Conservation (phyloP, 257 asterid species). For the Verbascum thapsus region DNA sequence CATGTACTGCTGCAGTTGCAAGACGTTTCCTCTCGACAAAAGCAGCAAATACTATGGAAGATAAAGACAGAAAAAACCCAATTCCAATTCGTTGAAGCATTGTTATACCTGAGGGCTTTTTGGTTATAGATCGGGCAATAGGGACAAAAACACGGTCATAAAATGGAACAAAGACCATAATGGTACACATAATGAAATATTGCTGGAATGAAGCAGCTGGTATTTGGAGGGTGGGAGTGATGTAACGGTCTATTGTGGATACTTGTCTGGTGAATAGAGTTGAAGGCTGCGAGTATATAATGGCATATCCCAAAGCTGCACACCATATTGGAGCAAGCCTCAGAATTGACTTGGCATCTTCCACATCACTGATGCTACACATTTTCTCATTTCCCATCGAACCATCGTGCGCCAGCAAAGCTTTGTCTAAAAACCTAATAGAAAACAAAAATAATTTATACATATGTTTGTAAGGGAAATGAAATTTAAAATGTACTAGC, state of each 20-base stretch:
- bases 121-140: constrained; percentile 32
- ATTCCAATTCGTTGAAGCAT: constrained; percentile 38
- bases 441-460: not conserved
- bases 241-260: constrained; percentile 37
- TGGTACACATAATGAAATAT: constrained; percentile 24
- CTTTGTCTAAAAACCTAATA: constrained; percentile 38
- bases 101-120: constrained; percentile 41
- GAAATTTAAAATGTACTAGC: too few species aligned
- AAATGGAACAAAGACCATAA: constrained; percentile 27
- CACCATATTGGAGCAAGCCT: constrained; percentile 39
- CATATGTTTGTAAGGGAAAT: too few species aligned
- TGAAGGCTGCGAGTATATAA: constrained; percentile 39
- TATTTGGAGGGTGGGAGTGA: constrained; percentile 22
- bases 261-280: constrained; percentile 52
- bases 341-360: constrained; percentile 35
- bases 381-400: not conserved
- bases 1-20: constrained; percentile 25
- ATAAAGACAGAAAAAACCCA: constrained; percentile 34
- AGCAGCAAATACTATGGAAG: constrained; percentile 36
- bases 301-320: constrained; percentile 31
- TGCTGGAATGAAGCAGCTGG: constrained; percentile 42
- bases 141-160: constrained; percentile 39
- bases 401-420: constrained; percentile 28
- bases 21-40: constrained; percentile 39
- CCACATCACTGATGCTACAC: constrained; percentile 30